Conservation (phyloP, 1,284 basidiomycete species). For the Sanguinoderma infundibulare region DNA sequence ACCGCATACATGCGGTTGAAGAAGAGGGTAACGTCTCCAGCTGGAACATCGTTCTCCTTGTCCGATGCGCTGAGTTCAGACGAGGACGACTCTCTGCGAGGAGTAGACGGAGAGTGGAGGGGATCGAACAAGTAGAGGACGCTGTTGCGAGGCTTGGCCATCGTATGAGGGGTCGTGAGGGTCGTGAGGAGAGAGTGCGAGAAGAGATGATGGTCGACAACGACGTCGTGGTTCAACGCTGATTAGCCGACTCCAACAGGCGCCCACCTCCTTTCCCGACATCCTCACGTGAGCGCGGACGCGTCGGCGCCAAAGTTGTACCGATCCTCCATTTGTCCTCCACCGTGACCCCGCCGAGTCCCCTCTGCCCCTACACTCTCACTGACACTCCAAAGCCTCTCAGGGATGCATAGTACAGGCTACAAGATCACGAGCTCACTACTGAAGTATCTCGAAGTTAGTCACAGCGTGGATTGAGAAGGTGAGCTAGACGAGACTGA, state of each 20-base stretch:
- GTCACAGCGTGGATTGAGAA: too few relatives aligned
- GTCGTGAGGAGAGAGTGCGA: conserved; percentile 12
- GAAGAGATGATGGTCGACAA: conserved; percentile 9
- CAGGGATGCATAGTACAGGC: background rate
- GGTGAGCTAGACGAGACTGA: too few relatives aligned
- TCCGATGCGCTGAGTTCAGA: conserved; percentile 45
- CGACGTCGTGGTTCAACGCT: conserved; percentile 21
- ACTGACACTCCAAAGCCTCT: background rate
- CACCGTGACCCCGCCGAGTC: too few relatives aligned
- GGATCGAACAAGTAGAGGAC: conserved; percentile 65
- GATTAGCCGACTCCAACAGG: conserved; percentile 17
- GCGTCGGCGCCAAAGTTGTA: background rate
- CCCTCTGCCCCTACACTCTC: background rate
- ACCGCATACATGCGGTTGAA: conserved; percentile 49
- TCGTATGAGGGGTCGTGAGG: conserved; percentile 21
- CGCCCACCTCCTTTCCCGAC: background rate
- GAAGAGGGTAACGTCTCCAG: conserved; percentile 50
- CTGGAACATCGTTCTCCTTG: conserved; percentile 60
- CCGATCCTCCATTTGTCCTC: too few relatives aligned
- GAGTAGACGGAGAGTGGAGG: conserved; percentile 37
- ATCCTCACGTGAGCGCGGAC: conserved; percentile 25
- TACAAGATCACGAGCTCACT: too few relatives aligned
- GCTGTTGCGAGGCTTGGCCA: conserved; percentile 46
- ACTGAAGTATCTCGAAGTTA: too few relatives aligned
- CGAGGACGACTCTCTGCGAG: conserved; percentile 29